Percentiles rank a stretch among this genome's conserved stretches.
Evolutionary conservation across 306 rosid genomes (phyloP).

Genomic region (Datisca glomerata): DNA sequence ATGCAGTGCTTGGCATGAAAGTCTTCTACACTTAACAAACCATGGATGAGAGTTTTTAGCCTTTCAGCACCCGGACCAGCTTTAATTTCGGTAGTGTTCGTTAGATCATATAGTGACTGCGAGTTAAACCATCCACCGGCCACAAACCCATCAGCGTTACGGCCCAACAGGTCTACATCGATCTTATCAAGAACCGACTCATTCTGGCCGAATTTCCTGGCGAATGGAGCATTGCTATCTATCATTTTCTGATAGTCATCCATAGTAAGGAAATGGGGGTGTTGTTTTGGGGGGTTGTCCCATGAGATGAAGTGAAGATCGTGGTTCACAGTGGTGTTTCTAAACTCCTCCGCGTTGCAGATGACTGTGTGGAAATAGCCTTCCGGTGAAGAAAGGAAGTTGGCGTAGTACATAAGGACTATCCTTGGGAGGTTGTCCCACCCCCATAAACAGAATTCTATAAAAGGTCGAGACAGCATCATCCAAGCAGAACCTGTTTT

Average conservation of each 20-base stretch:
- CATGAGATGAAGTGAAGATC: constrained; percentile 84
- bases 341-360: constrained; percentile 62
- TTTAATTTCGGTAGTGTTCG: constrained; percentile 36
- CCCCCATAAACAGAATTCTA: constrained; percentile 61
- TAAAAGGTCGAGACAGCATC: constrained; percentile 74
- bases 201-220: constrained; percentile 54
- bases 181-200: constrained; percentile 43
- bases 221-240: constrained; percentile 63
- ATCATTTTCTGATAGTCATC: constrained; percentile 46
- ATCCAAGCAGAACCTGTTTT: constrained; percentile 93
- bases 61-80: constrained; percentile 65
- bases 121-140: constrained; percentile 55
- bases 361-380: constrained; percentile 81
- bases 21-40: constrained; percentile 47
- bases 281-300: constrained; percentile 83
- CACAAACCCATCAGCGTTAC: constrained; percentile 39
- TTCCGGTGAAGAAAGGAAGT: constrained; percentile 73
- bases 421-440: constrained; percentile 82
- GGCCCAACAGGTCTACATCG: constrained; percentile 41
- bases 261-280: constrained; percentile 49
- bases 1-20: constrained; percentile 42
- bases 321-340: constrained; percentile 61
- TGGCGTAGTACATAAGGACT: constrained; percentile 74
- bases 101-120: constrained; percentile 9
- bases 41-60: constrained; percentile 33